A percentile compares a stretch with the other conserved stretches of the same genome.
phyloP scores from a whole-genome alignment of 2,329 filamentous ascomycete species.

The Pseudocercospora eumusae region DNA sequence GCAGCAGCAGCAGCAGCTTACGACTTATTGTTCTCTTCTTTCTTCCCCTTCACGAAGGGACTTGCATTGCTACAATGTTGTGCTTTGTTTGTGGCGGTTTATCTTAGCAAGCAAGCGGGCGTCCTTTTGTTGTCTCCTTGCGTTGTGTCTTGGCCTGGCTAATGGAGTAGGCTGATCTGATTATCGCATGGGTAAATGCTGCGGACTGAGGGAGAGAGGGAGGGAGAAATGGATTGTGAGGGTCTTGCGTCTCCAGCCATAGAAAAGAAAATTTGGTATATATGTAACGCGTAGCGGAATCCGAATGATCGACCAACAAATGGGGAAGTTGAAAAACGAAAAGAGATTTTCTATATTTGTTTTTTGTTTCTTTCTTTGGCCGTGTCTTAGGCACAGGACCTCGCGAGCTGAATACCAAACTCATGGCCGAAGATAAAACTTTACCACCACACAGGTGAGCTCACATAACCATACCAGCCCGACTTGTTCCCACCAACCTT shows the following conservation, averaged over 20 bases:
- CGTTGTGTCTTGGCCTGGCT: background rate
- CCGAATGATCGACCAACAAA: background rate
- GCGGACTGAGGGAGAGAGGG: background rate
- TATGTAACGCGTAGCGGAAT: slow-evolving; percentile 2
- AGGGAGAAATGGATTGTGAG: background rate
- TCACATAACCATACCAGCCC: too few species aligned
- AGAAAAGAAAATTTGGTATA: slow-evolving; percentile 8
- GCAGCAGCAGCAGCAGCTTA: background rate
- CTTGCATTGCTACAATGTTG: slow-evolving; percentile 2
- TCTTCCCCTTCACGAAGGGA: background rate
- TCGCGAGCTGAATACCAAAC: too few species aligned
- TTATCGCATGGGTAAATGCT: background rate
- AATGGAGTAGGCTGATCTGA: background rate
- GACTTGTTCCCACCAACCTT: too few species aligned
- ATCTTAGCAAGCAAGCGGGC: slow-evolving; percentile 1
- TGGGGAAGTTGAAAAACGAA: background rate
- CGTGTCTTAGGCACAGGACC: too few species aligned
- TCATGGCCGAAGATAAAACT: too few species aligned
- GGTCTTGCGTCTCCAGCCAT: background rate
- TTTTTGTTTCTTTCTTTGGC: too few species aligned
- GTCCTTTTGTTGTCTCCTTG: background rate
- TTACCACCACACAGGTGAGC: too few species aligned
- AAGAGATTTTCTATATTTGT: too few species aligned
- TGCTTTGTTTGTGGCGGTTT: background rate
- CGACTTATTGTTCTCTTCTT: slow-evolving; percentile 3